Evolutionary conservation across 768 basidiomycete species (phyloP).

Genomic region (Collybia mongolica): DNA sequence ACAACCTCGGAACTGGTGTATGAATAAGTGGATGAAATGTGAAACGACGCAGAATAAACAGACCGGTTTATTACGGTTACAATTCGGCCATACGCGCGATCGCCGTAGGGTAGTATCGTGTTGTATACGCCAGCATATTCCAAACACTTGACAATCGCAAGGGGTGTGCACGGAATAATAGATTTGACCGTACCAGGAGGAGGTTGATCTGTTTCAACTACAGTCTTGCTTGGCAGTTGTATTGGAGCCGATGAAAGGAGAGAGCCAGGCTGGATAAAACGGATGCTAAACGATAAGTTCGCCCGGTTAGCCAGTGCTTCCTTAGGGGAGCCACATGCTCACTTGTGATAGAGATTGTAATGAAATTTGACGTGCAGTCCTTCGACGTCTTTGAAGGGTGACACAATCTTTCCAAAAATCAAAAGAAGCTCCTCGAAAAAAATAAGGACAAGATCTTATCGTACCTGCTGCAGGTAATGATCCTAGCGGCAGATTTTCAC

Average conservation of each 20-base stretch:
- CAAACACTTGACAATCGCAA: slow-evolving; percentile 94
- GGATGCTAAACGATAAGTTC: slow-evolving; percentile 60
- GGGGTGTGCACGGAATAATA: slow-evolving; percentile 94
- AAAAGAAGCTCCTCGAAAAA: neutral
- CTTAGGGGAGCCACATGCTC: slow-evolving; percentile 16
- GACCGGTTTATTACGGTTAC: slow-evolving; percentile 94
- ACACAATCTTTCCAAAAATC: slow-evolving; percentile 64
- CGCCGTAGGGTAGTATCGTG: slow-evolving; percentile 87
- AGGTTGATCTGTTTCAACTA: slow-evolving; percentile 54
- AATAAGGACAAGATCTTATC: neutral
- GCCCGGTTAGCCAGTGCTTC: slow-evolving; percentile 1
- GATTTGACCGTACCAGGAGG: slow-evolving; percentile 91
- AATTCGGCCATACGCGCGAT: slow-evolving; percentile 90
- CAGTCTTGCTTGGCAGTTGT: slow-evolving; percentile 25
- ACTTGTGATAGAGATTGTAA: slow-evolving; percentile 96
- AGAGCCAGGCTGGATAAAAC: slow-evolving; percentile 82
- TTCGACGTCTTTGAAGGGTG: slow-evolving; percentile 96
- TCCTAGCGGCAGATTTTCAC: slow-evolving; percentile 50
- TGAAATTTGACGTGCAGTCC: slow-evolving; percentile 96
- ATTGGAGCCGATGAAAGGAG: slow-evolving; percentile 51
- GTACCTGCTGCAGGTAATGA: slow-evolving; percentile 93
- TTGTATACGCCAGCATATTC: slow-evolving; percentile 94
- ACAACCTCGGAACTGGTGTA: slow-evolving; percentile 89
- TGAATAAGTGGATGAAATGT: neutral
- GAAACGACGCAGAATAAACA: slow-evolving; percentile 6